A percentile compares a stretch with the other conserved stretches of the same genome.
Conservation (phyloP, 2,329 filamentous ascomycete species). For the Lasiodiplodia sp. region DNA sequence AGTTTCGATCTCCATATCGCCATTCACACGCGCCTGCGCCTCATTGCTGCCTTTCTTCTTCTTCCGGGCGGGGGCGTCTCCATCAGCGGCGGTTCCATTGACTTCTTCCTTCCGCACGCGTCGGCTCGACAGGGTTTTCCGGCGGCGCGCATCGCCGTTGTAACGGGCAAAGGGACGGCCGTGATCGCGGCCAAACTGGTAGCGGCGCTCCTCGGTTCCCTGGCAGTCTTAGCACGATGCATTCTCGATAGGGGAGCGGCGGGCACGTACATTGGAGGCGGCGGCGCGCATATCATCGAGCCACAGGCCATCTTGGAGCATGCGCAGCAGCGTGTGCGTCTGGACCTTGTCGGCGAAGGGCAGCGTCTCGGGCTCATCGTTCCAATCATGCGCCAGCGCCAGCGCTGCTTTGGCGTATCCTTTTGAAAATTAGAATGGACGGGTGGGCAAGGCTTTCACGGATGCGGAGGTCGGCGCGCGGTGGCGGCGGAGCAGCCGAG, state of each 20-base stretch:
- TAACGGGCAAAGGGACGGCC: conserved; percentile 47
- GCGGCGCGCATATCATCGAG: conserved; percentile 52
- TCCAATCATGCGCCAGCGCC: conserved; percentile 68
- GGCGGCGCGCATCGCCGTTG: conserved; percentile 42
- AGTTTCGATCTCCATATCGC: conserved; percentile 57
- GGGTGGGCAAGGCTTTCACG: conserved; percentile 9
- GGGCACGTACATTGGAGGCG: conserved; percentile 28
- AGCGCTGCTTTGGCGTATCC: conserved; percentile 66
- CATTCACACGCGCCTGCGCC: conserved; percentile 48
- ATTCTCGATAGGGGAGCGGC: not conserved
- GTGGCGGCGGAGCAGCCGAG: conserved; percentile 7
- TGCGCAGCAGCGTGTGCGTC: conserved; percentile 64
- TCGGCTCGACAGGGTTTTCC: conserved; percentile 25
- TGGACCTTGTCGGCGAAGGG: conserved; percentile 67
- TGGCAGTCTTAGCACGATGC: conserved; percentile 14
- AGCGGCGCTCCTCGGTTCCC: conserved; percentile 37
- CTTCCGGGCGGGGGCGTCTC: conserved; percentile 42
- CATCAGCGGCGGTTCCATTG: conserved; percentile 41
- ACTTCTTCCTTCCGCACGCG: conserved; percentile 25
- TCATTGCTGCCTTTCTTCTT: conserved; percentile 42
- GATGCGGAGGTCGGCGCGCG: conserved; percentile 14
- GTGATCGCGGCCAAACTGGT: conserved; percentile 49
- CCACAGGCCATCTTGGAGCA: conserved; percentile 69
- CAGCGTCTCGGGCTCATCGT: conserved; percentile 66
- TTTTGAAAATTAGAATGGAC: conserved; percentile 35